Evolutionary conservation across 164 flowering plant species (phyloP), one percentile per base, ranked within the genome.

Genomic region (Tetracentron sinense): DNA sequence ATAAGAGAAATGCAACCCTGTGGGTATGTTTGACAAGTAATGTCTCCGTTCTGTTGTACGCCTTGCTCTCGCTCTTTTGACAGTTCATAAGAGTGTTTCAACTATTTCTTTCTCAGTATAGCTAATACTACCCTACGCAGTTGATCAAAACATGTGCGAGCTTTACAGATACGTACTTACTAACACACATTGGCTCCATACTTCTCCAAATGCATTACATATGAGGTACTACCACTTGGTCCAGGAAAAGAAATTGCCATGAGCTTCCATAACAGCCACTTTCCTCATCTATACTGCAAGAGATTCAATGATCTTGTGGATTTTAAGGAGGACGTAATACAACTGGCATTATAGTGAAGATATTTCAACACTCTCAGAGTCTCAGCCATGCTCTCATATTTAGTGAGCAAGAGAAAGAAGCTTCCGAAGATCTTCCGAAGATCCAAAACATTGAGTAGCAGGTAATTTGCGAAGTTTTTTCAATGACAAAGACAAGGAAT

Each of bases 21-120:
- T 95, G 78, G 99, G 99, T 63, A 95, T 95, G 99, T 95, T 95
- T 82, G 99, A 95, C 77, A 94, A 97, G 99, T 91, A 81, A 17
- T 25, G 4, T 61, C 30, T 15, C 49, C 59, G 33, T 7, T 0
- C 7, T 27, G 56, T 16, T 21, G 4, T 17, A n/a, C n/a, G 35
- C 55, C 20, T 62, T 35, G 27, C 33, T 55, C 56, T 1, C 55
- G 15, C 51, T 47, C n/a, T 10, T 35, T 56, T 54, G 35, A 25
- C 44, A 21, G 20, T 49, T 42, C 0, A 28, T 38, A 20, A 38
- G 7, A 1, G 28, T 26, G 27, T 33, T 2, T 57, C 8, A n/a
- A n/a, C 56, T 44, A 6, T 5, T 1, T 23, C 69, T 50, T 56
- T 31, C 38, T 59, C 87, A 92, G 99, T 72, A 95, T 95, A 82